These are phyloP conservation scores for Pleodorina starrii DNA, from an alignment of 139 green algal genomes.

Conservation along the genomic window DNA sequence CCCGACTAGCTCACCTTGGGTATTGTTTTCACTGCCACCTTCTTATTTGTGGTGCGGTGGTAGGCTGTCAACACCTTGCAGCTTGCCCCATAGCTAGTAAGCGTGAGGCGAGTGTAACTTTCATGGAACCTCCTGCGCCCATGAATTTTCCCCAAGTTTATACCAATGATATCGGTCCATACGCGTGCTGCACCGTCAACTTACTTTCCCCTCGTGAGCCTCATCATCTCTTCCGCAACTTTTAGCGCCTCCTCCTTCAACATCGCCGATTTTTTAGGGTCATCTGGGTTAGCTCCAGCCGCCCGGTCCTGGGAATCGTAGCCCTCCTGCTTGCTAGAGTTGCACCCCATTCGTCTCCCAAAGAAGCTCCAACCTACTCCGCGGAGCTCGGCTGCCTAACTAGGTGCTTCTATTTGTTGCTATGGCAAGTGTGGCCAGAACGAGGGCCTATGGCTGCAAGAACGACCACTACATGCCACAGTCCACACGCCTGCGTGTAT, in stretches of 20 bases:
- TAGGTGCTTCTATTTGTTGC: too few relatives aligned
- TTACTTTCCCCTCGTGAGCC: background rate
- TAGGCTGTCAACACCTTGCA: constrained; percentile 60
- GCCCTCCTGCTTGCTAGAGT: constrained; percentile 2
- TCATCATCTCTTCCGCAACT: constrained; percentile 43
- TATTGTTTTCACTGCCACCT: constrained; percentile 69
- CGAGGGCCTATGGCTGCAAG: background rate
- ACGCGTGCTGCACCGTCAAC: background rate
- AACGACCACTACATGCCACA: background rate
- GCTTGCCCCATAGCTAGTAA: constrained; percentile 54
- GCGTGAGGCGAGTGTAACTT: constrained; percentile 35
- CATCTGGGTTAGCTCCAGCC: background rate
- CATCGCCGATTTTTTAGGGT: background rate
- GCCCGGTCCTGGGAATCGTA: background rate
- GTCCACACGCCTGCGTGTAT: too few relatives aligned
- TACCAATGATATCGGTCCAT: too few relatives aligned
- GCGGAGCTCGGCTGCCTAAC: too few relatives aligned
- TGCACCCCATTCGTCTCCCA: constrained; percentile 34
- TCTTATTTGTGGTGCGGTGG: constrained; percentile 15
- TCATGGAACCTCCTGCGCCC: constrained; percentile 50
- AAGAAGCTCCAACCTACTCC: too few relatives aligned
- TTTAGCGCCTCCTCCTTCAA: constrained; percentile 2
- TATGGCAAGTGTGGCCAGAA: too few relatives aligned
- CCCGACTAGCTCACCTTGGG: constrained; percentile 62
- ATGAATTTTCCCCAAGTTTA: too few relatives aligned